Evolutionary conservation across 2,329 filamentous ascomycete species (phyloP), one percentile per base, ranked within the genome.

Genomic region (Aureobasidium sp.): DNA sequence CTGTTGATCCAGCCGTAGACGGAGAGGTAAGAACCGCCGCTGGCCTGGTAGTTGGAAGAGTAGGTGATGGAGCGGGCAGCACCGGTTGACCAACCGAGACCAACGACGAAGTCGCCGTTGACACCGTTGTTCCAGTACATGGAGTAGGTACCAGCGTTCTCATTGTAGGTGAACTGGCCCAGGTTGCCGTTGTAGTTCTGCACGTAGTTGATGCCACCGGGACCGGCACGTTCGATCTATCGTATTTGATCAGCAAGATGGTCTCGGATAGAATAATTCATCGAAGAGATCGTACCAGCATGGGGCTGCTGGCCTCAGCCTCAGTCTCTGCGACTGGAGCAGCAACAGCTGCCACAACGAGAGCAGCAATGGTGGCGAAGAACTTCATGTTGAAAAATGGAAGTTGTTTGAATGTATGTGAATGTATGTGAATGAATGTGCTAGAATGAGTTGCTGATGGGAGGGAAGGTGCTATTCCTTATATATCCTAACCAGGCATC

Each of bases 1-100:
- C 27, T 34, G 47, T 50, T 50, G 29, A 50, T 50, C 47, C 47
- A 50, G 47, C 47, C 47, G 66, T 77, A 79, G 56, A 79, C 70
- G 63, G 76, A 71, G 29, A 79, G 74, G 71, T 79, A 79, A 29
- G 24, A 29, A 17, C 52, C 52, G 20, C 71, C 72, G 47, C 67
- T 69, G 63, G 73, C 70, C 36, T 63, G 67, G 71, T 75, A 75
- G 9, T 56, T 61, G 17, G 71, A 73, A 26, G 67, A 70, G 71
- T 74, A 76, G 34, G 57, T 65, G 60, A 68, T 64, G 48, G 63
- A 39, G 17, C 65, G 65, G 43, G 64, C 65, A 59, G 63, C 57
- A 15, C 66, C 66, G 24, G 65, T 66, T 9, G 47, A 59, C 66
- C 66, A 67, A 26, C 66, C 66, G 1, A 67, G 64, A 62, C 66